Evolutionary conservation across 2,329 filamentous ascomycete species (phyloP).

Genomic region (Fusarium proliferatum): DNA sequence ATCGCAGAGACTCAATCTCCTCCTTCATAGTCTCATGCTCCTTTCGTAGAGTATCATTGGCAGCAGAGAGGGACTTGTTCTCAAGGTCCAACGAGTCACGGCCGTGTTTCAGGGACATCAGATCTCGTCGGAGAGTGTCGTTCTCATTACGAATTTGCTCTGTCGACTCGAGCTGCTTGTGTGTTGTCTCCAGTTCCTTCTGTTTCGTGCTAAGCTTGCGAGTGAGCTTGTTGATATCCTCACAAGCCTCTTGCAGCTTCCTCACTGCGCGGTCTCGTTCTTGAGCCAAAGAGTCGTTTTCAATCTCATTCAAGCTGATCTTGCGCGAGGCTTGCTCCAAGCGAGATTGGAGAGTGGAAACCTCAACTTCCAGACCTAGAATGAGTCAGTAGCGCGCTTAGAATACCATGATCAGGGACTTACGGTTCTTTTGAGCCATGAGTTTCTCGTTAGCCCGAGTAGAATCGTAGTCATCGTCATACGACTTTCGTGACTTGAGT

Average conservation of each 20-base stretch:
- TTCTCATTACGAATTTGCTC: constrained; percentile 54
- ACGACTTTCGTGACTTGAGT: constrained; percentile 57
- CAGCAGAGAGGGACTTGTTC: constrained; percentile 54
- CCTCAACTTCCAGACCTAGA: constrained; percentile 67
- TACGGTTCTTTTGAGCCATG: constrained; percentile 66
- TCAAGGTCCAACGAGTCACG: constrained; percentile 54
- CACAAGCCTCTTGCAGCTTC: constrained; percentile 70
- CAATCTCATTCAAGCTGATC: constrained; percentile 70
- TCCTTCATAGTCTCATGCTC: constrained; percentile 52
- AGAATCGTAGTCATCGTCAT: constrained; percentile 56
- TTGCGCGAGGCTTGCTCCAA: constrained; percentile 73
- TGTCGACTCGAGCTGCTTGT: constrained; percentile 55
- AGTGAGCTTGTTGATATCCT: constrained; percentile 64
- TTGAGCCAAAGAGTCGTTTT: constrained; percentile 69
- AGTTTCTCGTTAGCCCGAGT: constrained; percentile 59
- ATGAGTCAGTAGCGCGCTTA: constrained; percentile 3
- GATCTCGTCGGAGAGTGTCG: constrained; percentile 55
- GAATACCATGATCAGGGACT: constrained; percentile 45
- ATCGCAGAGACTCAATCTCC: constrained; percentile 56
- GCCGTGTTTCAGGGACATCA: constrained; percentile 54
- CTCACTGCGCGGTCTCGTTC: constrained; percentile 74
- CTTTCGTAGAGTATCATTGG: constrained; percentile 54
- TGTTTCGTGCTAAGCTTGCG: constrained; percentile 55
- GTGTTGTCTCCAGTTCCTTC: constrained; percentile 56
- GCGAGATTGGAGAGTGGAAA: constrained; percentile 69